Evolutionary conservation across 164 flowering plant species (phyloP).

Genomic region (Chimonanthus praecox): DNA sequence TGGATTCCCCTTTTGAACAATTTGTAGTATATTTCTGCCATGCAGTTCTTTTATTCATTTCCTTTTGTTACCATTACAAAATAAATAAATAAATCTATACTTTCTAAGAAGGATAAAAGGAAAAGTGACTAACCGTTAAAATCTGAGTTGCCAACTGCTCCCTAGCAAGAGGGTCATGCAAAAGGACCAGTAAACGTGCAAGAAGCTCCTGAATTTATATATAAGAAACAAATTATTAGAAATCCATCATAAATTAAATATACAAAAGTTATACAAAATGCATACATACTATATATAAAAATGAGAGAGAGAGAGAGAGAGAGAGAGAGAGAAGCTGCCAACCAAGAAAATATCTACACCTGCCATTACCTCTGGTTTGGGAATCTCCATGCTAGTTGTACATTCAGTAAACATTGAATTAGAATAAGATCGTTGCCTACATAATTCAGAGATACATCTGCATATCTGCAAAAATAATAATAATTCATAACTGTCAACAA

Average conservation of each 20-base stretch:
- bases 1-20: too few species aligned
- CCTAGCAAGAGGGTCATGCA: slow-evolving; percentile 88
- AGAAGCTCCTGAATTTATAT: slow-evolving; percentile 66
- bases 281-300: background rate
- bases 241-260: background rate
- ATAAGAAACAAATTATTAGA: slow-evolving; percentile 3
- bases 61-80: too few species aligned
- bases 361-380: slow-evolving; percentile 69
- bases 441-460: slow-evolving; percentile 90
- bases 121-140: slow-evolving; percentile 42
- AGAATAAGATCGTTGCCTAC: slow-evolving; percentile 45
- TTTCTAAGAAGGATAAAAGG: background rate
- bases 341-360: too few species aligned
- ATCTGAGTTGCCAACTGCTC: slow-evolving; percentile 84
- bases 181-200: slow-evolving; percentile 84
- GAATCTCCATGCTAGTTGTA: slow-evolving; percentile 67
- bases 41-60: too few species aligned
- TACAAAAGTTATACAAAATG: background rate
- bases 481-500: too few species aligned
- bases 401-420: slow-evolving; percentile 56
- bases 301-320: too few species aligned
- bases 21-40: too few species aligned
- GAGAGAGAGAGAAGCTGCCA: slow-evolving; percentile 1
- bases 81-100: too few species aligned
- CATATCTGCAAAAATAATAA: slow-evolving; percentile 55